Evolutionary conservation across 805 yeast species (phyloP), one percentile per base, ranked within the genome.

Genomic region (Cyberlindnera euphorbiiphila): DNA sequence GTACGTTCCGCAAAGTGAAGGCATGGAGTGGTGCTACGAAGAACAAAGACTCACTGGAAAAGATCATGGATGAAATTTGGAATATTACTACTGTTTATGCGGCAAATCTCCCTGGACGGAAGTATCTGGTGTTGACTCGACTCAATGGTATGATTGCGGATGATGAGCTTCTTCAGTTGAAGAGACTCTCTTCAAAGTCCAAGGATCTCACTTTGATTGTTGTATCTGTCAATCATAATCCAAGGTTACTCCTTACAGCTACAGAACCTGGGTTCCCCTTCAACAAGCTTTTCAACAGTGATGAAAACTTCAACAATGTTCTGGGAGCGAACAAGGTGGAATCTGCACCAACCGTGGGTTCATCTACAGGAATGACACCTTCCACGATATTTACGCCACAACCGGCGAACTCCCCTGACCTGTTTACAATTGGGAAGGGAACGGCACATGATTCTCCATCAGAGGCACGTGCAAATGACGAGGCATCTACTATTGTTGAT

Each of bases 81-180:
- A 64, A 65, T 4, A 69, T 71, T 10, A 81, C 88, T 0, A 49
- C 67, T 34, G 62, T 63, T 1, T 59, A 81, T 18, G 62, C 71
- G 0, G 42, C 56, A 8, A 41, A 40, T 10, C 9, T 49, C 15
- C 21, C 41, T 17, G 58, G 72, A 1, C 78, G 76, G 57, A 71
- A 72, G 25, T 81, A 76, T 47, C 64, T 84, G 47, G 78, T 84
- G 2, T 60, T 85, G 32, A 81, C 93, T 0, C 68, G 94, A 47
- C 58, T 83, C 35, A 80, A 79, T 50, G 83, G 85, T 43, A 74
- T 82, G 37, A 74, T 85, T 26, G 87, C 89, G 0, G 94, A 85
- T 58, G 93, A 85, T 57, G 94, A 85, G 54, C 61, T 85, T 33
- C 69, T 82, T 36, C 85, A 82, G 53, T 81, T 93, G 89, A 80